These are phyloP conservation scores for Lachancea nothofagi DNA, from an alignment of 805 yeast genomes.

Conservation along the genomic window DNA sequence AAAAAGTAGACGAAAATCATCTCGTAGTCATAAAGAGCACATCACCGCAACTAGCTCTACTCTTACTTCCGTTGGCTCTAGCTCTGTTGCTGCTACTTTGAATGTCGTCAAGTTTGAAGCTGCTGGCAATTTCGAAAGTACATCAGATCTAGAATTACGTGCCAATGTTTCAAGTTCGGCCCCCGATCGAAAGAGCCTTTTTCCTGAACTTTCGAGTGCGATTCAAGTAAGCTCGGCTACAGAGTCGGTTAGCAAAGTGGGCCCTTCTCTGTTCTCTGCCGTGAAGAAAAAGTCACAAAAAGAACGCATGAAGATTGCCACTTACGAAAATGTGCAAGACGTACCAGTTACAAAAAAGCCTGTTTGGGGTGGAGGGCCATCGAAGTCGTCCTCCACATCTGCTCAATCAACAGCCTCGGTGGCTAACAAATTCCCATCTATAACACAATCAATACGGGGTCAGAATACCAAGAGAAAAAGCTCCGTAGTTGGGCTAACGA, in stretches of 20 bases:
- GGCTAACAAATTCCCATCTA: constrained; percentile 3
- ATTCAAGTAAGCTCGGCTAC: not conserved
- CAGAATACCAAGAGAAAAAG: constrained; percentile 2
- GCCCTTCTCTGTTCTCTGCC: not conserved
- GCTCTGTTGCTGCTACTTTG: not conserved
- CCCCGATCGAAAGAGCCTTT: not conserved
- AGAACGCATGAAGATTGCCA: constrained; percentile 19
- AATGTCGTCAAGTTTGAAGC: constrained; percentile 5
- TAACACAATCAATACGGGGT: constrained; percentile 4
- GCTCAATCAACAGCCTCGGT: not conserved
- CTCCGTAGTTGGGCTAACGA: constrained; percentile 2
- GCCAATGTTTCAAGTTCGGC: not conserved
- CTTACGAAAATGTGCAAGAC: not conserved
- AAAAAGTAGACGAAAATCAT: constrained; percentile 31
- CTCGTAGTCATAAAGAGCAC: constrained; percentile 14
- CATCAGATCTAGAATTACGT: not conserved
- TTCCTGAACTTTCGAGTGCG: not conserved
- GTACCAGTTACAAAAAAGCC: constrained; percentile 11
- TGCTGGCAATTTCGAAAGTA: not conserved
- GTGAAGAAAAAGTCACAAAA: constrained; percentile 27
- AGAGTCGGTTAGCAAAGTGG: not conserved
- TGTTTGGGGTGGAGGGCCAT: constrained; percentile 20
- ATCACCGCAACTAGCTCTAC: no score
- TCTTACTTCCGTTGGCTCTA: not conserved
- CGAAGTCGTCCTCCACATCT: not conserved